Evolutionary conservation across 768 basidiomycete genomes (phyloP).

Genomic region (Hortiboletus flavorubellus): DNA sequence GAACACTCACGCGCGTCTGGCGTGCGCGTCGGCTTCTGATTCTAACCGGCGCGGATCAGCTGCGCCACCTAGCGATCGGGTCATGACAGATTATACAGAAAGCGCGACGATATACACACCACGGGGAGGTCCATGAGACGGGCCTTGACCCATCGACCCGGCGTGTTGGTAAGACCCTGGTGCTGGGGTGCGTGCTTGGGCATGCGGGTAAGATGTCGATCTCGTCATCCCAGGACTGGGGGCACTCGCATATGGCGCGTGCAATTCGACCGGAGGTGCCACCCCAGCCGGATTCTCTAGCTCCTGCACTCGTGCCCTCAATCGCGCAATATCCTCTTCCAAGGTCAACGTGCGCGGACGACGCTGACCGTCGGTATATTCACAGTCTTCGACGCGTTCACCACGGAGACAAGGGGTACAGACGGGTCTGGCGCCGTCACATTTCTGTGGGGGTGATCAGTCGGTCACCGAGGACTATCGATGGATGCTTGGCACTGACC

Average conservation of each 20-base stretch:
- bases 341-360: constrained; percentile 58
- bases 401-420: constrained; percentile 62
- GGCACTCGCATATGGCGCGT: constrained; percentile 43
- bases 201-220: neutral
- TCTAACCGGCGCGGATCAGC: neutral
- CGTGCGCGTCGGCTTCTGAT: neutral
- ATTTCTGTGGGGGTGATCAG: constrained; percentile 44
- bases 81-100: neutral
- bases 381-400: constrained; percentile 64
- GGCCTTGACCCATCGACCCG: neutral
- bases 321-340: constrained; percentile 54
- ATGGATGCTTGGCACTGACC: constrained; percentile 23
- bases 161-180: neutral
- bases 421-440: constrained; percentile 60
- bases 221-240: neutral
- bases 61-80: neutral
- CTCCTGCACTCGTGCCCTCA: constrained; percentile 56
- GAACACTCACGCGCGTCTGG: constrained; percentile 12
- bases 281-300: constrained; percentile 50
- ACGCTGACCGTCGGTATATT: constrained; percentile 63
- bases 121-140: neutral
- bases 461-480: too few species aligned
- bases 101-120: neutral
- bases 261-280: constrained; percentile 46
- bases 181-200: neutral